These are phyloP conservation scores for Misopates orontium DNA, from an alignment of 257 asterid genomes.

Conservation along the genomic window DNA sequence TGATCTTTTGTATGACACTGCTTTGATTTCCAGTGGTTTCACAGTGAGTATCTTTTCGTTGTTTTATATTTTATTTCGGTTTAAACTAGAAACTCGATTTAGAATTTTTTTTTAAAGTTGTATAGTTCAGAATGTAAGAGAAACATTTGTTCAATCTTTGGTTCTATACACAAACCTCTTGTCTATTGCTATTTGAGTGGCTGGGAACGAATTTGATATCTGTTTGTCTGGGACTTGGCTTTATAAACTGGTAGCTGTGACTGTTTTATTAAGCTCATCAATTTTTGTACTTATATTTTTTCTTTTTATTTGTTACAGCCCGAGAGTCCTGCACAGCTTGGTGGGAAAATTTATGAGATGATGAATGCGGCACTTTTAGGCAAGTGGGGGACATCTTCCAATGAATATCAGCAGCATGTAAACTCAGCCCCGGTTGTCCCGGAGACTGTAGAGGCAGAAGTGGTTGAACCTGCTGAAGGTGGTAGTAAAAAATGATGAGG, in stretches of 20 bases:
- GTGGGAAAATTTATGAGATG: conserved; percentile 96
- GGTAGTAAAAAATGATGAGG: conserved; percentile 46
- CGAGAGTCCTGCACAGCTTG: conserved; percentile 91
- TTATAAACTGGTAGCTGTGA: background rate
- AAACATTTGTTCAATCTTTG: too few relatives aligned
- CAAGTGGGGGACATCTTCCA: conserved; percentile 54
- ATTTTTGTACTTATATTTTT: background rate
- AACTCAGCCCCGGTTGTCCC: conserved; percentile 41
- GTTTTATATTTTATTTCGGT: background rate
- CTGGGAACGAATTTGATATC: too few relatives aligned
- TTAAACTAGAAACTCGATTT: too few relatives aligned
- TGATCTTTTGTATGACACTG: conserved; percentile 88
- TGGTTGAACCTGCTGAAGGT: conserved; percentile 67
- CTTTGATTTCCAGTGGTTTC: conserved; percentile 93
- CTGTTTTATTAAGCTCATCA: background rate
- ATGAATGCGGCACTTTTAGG: conserved; percentile 86
- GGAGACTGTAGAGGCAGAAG: conserved; percentile 74
- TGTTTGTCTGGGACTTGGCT: too few relatives aligned
- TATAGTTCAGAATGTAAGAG: too few relatives aligned
- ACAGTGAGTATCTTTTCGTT: conserved; percentile 55
- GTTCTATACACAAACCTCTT: too few relatives aligned
- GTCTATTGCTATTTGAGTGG: too few relatives aligned
- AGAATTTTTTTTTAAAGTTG: too few relatives aligned
- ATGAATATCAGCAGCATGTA: conserved; percentile 45
- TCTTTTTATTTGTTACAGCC: conserved; percentile 53